Conservation (phyloP, 2,329 filamentous ascomycete species). For the Curvularia sp. region DNA sequence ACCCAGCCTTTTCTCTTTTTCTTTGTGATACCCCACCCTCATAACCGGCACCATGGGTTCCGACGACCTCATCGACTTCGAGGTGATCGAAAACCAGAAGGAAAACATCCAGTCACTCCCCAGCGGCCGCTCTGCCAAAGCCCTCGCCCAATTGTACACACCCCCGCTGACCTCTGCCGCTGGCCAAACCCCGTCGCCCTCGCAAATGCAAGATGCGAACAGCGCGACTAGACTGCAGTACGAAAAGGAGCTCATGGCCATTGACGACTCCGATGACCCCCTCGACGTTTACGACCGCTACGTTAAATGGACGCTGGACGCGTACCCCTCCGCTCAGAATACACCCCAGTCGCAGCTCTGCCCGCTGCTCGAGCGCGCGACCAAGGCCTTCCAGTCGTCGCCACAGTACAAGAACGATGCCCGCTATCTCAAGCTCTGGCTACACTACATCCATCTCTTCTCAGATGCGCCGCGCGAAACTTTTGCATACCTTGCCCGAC, state of each 20-base stretch:
- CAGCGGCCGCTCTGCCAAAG: slow-evolving; percentile 85
- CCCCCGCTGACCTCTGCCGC: slow-evolving; percentile 60
- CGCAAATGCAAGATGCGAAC: slow-evolving; percentile 78
- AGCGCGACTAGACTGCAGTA: slow-evolving; percentile 82
- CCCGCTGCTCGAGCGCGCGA: slow-evolving; percentile 87
- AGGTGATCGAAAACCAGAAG: slow-evolving; percentile 94
- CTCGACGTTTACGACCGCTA: slow-evolving; percentile 96
- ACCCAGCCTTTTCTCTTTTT: slow-evolving; percentile 23
- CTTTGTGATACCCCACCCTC: slow-evolving; percentile 39
- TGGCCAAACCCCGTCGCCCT: slow-evolving; percentile 59
- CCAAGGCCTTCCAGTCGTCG: slow-evolving; percentile 84
- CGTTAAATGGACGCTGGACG: slow-evolving; percentile 93
- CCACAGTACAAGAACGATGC: slow-evolving; percentile 94
- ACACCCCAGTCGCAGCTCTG: slow-evolving; percentile 90
- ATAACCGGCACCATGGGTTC: slow-evolving; percentile 49
- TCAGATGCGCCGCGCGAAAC: slow-evolving; percentile 91
- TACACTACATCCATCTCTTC: slow-evolving; percentile 92
- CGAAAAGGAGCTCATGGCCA: slow-evolving; percentile 78
- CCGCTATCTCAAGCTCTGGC: slow-evolving; percentile 90
- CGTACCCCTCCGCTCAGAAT: slow-evolving; percentile 92
- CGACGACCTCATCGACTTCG: slow-evolving; percentile 69
- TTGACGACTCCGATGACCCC: slow-evolving; percentile 90
- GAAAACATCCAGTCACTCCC: slow-evolving; percentile 97
- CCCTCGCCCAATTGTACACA: slow-evolving; percentile 83
- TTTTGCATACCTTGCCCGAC: slow-evolving; percentile 87